Evolutionary conservation across 305 asterid genomes (phyloP), one percentile per base, ranked within the genome.

Genomic region (Stenogyne calaminthoides): DNA sequence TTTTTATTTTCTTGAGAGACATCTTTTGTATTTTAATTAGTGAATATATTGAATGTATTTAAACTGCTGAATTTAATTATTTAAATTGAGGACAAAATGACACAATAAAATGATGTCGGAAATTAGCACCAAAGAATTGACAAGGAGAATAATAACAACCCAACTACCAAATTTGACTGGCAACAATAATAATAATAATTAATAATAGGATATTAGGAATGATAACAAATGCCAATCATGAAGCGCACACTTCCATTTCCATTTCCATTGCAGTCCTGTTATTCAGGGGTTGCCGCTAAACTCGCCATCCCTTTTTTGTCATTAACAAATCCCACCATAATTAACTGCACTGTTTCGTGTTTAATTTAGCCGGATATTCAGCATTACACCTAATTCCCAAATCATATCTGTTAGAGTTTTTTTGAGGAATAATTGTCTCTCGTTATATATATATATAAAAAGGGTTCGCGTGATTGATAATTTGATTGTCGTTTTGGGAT

Each of bases 341-440:
- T 61, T 51, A 63, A 46, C 54, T 42, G 7, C 52, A 32, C 36
- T 32, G 4, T 32, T 6, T 16, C 2, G 34, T 34, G 39, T 73
- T 49, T 64, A 14, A 66, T 49, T 37, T 69, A 34, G 39, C 80
- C 81, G 74, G 77, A 61, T 75, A 82, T 75, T 71, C 39, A 34
- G 82, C 81, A 22, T 77, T 70, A 74, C 80, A 71, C 72, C 77
- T 80, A 76, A 77, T 67, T 47, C 62, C 58, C 72, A 65, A 34
- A 59, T 58, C 51, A 76, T 16, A 47, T 44, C 32, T 69, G 12
- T 0, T n/a, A 9, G 67, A 46, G 34, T 25, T 25, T 25, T 73
- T 74, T 74, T 77, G 20, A 76, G 80, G 84, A 80, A 77, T 84
- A 77, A 74, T 76, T 84, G 85, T 76, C 85, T 69, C 62, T 67